phyloP scores from a whole-genome alignment of 345 rosid genomes.

The Eucalyptus erythrocorys region DNA sequence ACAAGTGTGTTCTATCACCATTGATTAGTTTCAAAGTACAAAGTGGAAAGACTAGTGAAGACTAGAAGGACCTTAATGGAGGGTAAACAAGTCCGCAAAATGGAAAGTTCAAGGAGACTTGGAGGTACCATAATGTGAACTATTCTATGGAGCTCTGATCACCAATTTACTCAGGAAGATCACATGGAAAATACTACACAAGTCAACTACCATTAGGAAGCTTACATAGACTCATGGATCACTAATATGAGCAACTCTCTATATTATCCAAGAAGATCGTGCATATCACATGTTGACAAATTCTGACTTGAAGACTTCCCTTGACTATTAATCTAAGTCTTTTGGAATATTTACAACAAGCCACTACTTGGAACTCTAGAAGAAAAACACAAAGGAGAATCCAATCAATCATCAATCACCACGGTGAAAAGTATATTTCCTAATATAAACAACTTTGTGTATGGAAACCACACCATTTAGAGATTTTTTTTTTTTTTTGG shows the following conservation, averaged over 20 bases:
- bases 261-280: background rate
- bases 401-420: background rate
- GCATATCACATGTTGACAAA: background rate
- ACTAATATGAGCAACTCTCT: background rate
- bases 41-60: background rate
- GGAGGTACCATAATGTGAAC: background rate
- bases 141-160: background rate
- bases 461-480: background rate
- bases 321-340: background rate
- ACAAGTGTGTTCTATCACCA: background rate
- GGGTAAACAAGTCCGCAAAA: background rate
- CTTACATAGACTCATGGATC: background rate
- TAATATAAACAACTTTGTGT: too few relatives aligned
- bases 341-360: background rate
- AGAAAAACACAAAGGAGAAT: background rate
- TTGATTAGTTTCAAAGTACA: background rate
- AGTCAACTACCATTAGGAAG: background rate
- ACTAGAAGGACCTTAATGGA: background rate
- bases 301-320: background rate
- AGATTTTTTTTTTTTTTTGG: background rate
- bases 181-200: background rate
- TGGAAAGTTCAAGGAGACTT: background rate
- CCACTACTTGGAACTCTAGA: background rate
- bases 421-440: background rate
- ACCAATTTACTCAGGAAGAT: background rate